A percentile compares a stretch with the other conserved stretches of the same genome.
Evolutionary conservation across 164 flowering plant genomes (phyloP).

Genomic region (Piper longum): DNA sequence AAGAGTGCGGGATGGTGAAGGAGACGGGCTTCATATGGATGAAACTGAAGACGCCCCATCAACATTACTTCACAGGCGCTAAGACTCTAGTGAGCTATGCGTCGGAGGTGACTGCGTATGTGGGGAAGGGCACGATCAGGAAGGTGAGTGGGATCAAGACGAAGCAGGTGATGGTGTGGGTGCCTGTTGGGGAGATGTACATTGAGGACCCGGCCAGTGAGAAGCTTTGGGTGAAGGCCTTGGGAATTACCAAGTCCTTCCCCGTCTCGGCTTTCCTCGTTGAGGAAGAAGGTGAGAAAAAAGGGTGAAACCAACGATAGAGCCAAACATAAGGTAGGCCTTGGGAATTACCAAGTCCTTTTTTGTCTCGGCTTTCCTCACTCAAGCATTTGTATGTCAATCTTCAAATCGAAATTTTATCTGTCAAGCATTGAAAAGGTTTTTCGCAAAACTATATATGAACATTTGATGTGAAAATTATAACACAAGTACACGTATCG

Average conservation of each 20-base stretch:
- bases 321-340: no score
- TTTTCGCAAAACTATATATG: no score
- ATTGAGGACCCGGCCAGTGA: conserved; percentile 27
- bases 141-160: conserved; percentile 68
- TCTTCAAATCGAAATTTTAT: no score
- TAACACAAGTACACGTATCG: no score
- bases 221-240: conserved; percentile 18
- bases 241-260: conserved; percentile 10
- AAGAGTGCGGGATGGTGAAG: conserved; percentile 62
- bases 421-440: no score
- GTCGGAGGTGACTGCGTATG: conserved; percentile 60
- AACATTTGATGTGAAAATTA: no score
- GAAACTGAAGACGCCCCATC: conserved; percentile 59
- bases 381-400: background rate
- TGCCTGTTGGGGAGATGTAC: conserved; percentile 79
- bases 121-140: conserved; percentile 68
- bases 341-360: conserved; percentile 10
- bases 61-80: conserved; percentile 51
- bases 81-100: conserved; percentile 61
- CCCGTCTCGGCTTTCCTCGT: conserved; percentile 9
- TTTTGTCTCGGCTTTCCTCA: conserved; percentile 8
- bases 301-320: no score
- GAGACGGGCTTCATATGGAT: conserved; percentile 93
- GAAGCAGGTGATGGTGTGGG: conserved; percentile 72
- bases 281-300: conserved; percentile 1